A percentile compares a stretch with the other conserved stretches of the same genome.
These are phyloP conservation scores for Candida succiphila DNA, from an alignment of 805 yeast species.

Conservation along the genomic window DNA sequence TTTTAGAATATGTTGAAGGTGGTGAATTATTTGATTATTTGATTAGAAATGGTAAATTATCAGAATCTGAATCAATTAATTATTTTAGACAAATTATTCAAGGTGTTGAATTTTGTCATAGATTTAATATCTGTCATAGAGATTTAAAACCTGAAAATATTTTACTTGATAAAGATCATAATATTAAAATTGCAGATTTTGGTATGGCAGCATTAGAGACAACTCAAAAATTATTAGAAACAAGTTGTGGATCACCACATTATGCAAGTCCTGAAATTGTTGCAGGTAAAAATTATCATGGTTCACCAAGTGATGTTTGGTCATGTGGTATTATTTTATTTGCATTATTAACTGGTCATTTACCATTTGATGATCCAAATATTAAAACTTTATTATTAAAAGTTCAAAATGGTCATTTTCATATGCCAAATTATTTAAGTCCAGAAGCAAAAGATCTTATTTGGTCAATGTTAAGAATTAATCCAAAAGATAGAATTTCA, in stretches of 20 bases:
- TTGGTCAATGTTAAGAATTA: constrained; percentile 52
- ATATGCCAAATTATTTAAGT: constrained; percentile 58
- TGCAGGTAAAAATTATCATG: constrained; percentile 68
- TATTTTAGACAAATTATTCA: constrained; percentile 69
- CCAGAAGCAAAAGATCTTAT: constrained; percentile 61
- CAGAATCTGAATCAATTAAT: constrained; percentile 64
- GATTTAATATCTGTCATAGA: constrained; percentile 71
- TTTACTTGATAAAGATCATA: constrained; percentile 51
- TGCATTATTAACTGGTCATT: constrained; percentile 70
- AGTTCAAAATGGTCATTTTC: constrained; percentile 68
- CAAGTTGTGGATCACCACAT: constrained; percentile 84
- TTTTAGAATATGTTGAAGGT: constrained; percentile 79
- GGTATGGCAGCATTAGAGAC: constrained; percentile 86
- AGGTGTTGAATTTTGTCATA: constrained; percentile 77
- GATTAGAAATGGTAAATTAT: constrained; percentile 60
- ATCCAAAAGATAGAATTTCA: constrained; percentile 62
- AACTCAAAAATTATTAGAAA: constrained; percentile 59
- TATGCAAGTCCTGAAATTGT: constrained; percentile 87
- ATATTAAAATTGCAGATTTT: constrained; percentile 75
- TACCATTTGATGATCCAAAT: constrained; percentile 79
- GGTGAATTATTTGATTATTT: constrained; percentile 74
- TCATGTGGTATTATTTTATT: constrained; percentile 78
- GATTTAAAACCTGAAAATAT: constrained; percentile 79
- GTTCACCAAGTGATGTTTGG: constrained; percentile 83
- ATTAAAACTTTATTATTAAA: constrained; percentile 60